Evolutionary conservation across 768 basidiomycete species (phyloP), one percentile per base, ranked within the genome.

Genomic region (Tulasnella calospora): DNA sequence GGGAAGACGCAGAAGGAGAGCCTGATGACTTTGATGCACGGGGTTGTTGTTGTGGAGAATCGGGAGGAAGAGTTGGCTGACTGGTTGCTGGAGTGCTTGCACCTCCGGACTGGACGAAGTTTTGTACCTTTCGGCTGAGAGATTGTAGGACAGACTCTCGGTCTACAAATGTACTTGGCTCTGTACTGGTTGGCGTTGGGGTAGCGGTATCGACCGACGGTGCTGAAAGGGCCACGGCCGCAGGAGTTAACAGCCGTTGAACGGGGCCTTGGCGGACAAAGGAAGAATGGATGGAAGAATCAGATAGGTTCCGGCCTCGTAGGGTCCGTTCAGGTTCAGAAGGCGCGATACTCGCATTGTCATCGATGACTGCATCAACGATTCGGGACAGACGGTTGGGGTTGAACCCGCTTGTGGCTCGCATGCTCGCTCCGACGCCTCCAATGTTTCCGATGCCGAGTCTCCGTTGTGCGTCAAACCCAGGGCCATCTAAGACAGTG

Each of bases 251-350:
- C 40, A 82, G 73, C 12, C 82, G 81, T n/a, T 81, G 79, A 27
- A 81, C 80, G 7, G 82, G 81, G n/a, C 78, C 47, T 41, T 78
- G 77, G 1, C 80, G 87, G 79, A 90, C 85, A 84, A 93, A 97
- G 0, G 94, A 94, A 5, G 94, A 92, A 80, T 91, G 93, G 79
- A 98, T 95, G 1, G 94, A 96, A 0, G 95, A 96, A 83, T 98
- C 97, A 1, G 94, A 95, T 73, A 98, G 84, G 2, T 95, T 95
- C 76, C 96, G 89, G 38, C 55, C 51, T 51, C 90, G 89, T 9
- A 96, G 86, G 23, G 91, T 90, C 30, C 90, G 90, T 71, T 92
- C 88, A 35, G 91, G 30, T 76, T 75, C 72, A 61, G 74, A 76
- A 73, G 73, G 17, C 10, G 79, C 78, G 51, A 79, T 74, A 44